Conservation (phyloP, 2,329 filamentous ascomycete genomes). For the Penicillium sp. region DNA sequence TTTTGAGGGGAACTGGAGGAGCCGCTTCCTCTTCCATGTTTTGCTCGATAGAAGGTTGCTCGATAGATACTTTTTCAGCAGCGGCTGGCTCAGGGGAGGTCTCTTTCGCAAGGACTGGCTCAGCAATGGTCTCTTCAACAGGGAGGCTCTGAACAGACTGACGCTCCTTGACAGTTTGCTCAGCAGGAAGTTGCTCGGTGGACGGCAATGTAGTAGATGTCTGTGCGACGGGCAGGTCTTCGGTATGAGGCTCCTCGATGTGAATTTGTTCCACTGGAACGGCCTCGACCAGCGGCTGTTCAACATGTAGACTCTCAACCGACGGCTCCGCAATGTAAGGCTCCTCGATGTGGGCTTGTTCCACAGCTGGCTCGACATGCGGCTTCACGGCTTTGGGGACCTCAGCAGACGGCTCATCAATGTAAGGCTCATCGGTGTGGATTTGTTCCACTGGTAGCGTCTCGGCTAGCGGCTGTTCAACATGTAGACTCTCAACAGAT, state of each 20-base stretch:
- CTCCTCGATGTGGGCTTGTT: no score
- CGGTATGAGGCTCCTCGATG: neutral
- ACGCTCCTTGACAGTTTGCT: neutral
- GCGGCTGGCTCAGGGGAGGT: neutral
- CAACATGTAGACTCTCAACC: neutral
- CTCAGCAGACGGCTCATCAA: neutral
- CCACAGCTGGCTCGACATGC: no score
- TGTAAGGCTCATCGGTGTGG: neutral
- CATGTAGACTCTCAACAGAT: neutral
- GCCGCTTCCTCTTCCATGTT: conserved; percentile 12
- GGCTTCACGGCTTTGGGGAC: no score
- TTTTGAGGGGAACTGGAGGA: conserved; percentile 19
- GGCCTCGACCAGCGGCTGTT: neutral
- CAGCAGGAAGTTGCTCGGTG: neutral
- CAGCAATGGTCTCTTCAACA: neutral
- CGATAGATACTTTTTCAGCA: neutral
- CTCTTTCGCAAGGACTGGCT: neutral
- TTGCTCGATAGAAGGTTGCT: neutral
- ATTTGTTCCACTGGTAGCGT: neutral
- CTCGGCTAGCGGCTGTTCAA: neutral
- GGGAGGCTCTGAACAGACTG: neutral
- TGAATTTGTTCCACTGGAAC: neutral
- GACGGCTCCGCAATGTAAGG: no score
- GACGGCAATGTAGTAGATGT: neutral
- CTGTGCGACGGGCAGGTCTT: neutral